Base-by-base conservation (phyloP, 2,329 filamentous ascomycete genomes). In the Trichophyton simii region DNA sequence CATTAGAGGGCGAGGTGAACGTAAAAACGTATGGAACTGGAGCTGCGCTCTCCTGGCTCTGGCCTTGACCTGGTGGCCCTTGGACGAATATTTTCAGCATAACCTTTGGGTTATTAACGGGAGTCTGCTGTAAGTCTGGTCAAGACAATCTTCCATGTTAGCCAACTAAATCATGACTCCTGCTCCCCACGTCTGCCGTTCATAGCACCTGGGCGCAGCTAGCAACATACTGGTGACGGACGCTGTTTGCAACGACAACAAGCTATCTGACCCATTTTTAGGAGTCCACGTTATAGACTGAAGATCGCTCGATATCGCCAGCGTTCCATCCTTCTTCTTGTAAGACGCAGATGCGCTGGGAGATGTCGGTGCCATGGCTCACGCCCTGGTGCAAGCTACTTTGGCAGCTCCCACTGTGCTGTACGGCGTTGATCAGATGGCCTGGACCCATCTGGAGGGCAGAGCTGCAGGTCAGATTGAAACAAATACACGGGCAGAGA, bases 271-370 rank as follows among this genome's bases (percentile, higher is more conserved):
- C 60, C 79, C 80, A 20, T 79, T 76, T 60, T 83, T 80, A 8
- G 90, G 88, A 36, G 85, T 89, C 92, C 92, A 99, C 72, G 84
- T 87, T 64, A 97, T 83, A 42, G 81, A 84, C 69, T 83, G 83
- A 69, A 84, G 81, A 73, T 96, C 89, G 61, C 82, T 78, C 15
- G 88, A 85, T 67, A 97, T 80, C 28, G 84, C 83, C 69, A 99
- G 78, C 63, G 83, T 83, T 72, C 94, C 94, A 79, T 97, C 89
- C 75, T 95, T 94, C 80, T 97, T 99, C 78, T 96, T 97, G 81
- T 94, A 97, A 62, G 86, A 80, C 59, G 87, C 86, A 0, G 55
- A 41, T 41, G 60, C 63, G 60, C 63, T 65, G 3, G 82, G 68
- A 60, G 83, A 55, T 18, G 13, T 36, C 11, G 61, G 59, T 20